Evolutionary conservation across 2,329 filamentous ascomycete species (phyloP).

Genomic region (Coniochaeta ligniaria): DNA sequence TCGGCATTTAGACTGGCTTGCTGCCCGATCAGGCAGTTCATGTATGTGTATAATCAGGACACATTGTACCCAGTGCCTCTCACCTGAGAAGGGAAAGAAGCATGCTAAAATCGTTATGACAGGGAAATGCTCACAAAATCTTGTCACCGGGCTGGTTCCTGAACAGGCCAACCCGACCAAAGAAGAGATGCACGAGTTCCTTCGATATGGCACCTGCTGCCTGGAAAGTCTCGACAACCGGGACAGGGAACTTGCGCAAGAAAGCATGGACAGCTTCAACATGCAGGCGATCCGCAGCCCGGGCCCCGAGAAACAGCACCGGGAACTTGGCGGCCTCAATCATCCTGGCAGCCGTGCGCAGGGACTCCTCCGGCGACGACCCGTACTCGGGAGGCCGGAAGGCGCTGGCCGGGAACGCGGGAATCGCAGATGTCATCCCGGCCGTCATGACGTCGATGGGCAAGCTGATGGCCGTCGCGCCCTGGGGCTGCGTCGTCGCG

Average conservation of each 20-base stretch:
- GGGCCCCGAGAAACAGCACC: slow-evolving; percentile 36
- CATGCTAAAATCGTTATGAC: background rate
- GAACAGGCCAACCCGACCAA: slow-evolving; percentile 38
- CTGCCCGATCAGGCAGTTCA: no score
- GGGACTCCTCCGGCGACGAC: slow-evolving; percentile 21
- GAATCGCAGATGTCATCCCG: slow-evolving; percentile 22
- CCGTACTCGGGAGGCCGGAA: slow-evolving; percentile 33
- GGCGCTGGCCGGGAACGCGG: slow-evolving; percentile 27
- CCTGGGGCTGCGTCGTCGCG: slow-evolving; percentile 22
- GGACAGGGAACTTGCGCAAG: slow-evolving; percentile 30
- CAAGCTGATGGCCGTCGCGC: slow-evolving; percentile 33
- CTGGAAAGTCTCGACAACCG: slow-evolving; percentile 43
- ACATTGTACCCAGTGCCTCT: no score
- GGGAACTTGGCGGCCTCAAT: slow-evolving; percentile 27
- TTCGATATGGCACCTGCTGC: slow-evolving; percentile 37
- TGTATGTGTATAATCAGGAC: no score
- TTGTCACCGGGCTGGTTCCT: slow-evolving; percentile 39
- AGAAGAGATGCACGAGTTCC: slow-evolving; percentile 35
- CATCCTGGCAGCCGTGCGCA: slow-evolving; percentile 24
- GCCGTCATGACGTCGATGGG: slow-evolving; percentile 34
- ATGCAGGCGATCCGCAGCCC: slow-evolving; percentile 30
- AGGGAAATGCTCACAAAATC: slow-evolving; percentile 18
- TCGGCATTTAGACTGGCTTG: no score
- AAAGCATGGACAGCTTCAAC: slow-evolving; percentile 33
- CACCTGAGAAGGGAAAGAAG: no score